Evolutionary conservation across 805 yeast genomes (phyloP), one percentile per base, ranked within the genome.

Genomic region (Ogataea henricii): DNA sequence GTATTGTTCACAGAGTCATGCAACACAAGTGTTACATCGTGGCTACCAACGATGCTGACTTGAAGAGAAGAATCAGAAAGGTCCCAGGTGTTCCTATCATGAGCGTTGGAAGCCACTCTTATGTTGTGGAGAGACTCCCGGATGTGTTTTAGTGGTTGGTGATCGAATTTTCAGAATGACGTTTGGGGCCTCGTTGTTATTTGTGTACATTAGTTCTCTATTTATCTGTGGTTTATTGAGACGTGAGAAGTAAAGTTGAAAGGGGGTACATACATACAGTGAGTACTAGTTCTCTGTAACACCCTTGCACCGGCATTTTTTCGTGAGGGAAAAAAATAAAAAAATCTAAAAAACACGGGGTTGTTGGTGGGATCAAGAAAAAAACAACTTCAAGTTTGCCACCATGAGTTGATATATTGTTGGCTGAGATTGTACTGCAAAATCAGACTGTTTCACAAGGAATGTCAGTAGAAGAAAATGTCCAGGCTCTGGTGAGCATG

Each of bases 11-110:
- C 65, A 77, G 99, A 58, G 96, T 94, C 6, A 78, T 92, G 66
- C 97, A 92, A 63, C 98, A 94, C 71, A 94, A 94, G 66, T 94
- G 99, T 69, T 94, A 82, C 62, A 91, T 94, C 47, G 97, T 94
- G 30, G 99, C 99, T 41, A 92, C 98, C 1, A 94, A 92, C 65
- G 99, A 94, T 82, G 97, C 96, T 12, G 98, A 92, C 59, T 73
- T 94, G 64, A 94, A 94, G 65, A 83, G 97, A 62, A 79, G 99
- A 67, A 80, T 94, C 26, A 81, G 99, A 71, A 94, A 94, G 68
- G 89, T 94, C 22, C 99, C 99, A 1, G 99, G 99, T 60, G 87
- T 94, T 52, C 99, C 99, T 10, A 74, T 94, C 29, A 82, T 94
- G 95, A 89, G 96, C 69, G 99, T 94, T 6, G 99, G 98, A 29